Evolutionary conservation across 169 alveolate species (phyloP).

Genomic region (Babesia gibsoni): DNA sequence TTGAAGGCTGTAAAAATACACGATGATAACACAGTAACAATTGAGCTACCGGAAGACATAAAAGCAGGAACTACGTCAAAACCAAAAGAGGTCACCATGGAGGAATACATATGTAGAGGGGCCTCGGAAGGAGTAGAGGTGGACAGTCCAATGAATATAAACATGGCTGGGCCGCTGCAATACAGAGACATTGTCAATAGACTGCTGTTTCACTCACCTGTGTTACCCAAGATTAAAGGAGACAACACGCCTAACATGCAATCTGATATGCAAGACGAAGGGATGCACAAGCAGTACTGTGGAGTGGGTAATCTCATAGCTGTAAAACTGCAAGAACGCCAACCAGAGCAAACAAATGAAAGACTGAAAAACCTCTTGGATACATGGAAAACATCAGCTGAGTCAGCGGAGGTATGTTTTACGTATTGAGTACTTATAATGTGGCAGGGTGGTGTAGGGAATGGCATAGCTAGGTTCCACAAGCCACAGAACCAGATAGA

Average conservation of each 20-base stretch:
- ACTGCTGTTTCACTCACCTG: constrained; percentile 45
- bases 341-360: neutral
- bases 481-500: constrained; percentile 35
- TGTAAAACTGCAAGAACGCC: constrained; percentile 15
- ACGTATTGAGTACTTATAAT: neutral
- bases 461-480: constrained; percentile 29
- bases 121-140: neutral
- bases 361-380: constrained; percentile 5
- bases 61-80: neutral
- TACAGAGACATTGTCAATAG: constrained; percentile 11
- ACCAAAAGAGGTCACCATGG: neutral
- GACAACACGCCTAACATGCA: neutral
- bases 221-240: constrained; percentile 9
- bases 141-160: neutral
- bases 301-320: constrained; percentile 29
- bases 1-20: constrained; percentile 5
- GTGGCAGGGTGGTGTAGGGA: constrained; percentile 1
- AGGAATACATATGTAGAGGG: neutral
- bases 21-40: neutral
- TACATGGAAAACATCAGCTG: neutral
- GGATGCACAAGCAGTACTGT: constrained; percentile 29
- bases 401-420: neutral
- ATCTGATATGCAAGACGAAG: neutral
- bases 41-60: neutral
- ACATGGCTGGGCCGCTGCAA: neutral